Evolutionary conservation across 2,329 filamentous ascomycete species (phyloP).

Genomic region (Botrytis squamosa): DNA sequence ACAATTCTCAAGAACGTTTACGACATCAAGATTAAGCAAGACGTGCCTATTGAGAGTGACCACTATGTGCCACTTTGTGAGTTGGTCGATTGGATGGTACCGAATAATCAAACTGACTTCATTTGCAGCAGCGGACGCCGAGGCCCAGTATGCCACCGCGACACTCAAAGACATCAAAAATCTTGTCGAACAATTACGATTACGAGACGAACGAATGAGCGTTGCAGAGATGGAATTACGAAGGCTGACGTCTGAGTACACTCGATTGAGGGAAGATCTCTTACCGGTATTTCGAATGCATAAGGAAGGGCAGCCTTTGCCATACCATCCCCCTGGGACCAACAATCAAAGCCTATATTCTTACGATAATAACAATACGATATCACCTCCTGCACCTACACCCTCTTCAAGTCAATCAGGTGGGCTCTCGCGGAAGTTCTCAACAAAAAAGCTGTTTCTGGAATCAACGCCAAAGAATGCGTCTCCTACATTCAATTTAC

Average conservation of each 20-base stretch:
- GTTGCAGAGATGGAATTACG: conserved; percentile 80
- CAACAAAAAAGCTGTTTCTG: conserved; percentile 72
- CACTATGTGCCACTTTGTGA: conserved; percentile 91
- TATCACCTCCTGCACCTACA: conserved; percentile 58
- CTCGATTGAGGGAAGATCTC: conserved; percentile 84
- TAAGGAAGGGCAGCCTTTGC: conserved; percentile 89
- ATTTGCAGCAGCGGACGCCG: conserved; percentile 76
- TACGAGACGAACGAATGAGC: conserved; percentile 87
- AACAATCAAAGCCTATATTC: conserved; percentile 43
- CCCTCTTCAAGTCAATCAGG: conserved; percentile 53
- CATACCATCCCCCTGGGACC: conserved; percentile 44
- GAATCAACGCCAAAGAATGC: conserved; percentile 71
- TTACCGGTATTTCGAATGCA: conserved; percentile 84
- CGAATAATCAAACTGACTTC: conserved; percentile 27
- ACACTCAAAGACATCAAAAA: conserved; percentile 92
- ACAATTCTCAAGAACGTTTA: conserved; percentile 96
- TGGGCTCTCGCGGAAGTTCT: conserved; percentile 67
- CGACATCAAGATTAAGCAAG: conserved; percentile 92
- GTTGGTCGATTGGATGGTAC: conserved; percentile 41
- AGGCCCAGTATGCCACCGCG: conserved; percentile 79
- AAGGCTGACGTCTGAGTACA: conserved; percentile 83
- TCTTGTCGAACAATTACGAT: conserved; percentile 82
- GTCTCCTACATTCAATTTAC: conserved; percentile 65
- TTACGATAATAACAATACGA: conserved; percentile 50
- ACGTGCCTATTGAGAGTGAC: conserved; percentile 85